Evolutionary conservation across 345 rosid species (phyloP), one percentile per base, ranked within the genome.

Genomic region (Citrus trifoliata): DNA sequence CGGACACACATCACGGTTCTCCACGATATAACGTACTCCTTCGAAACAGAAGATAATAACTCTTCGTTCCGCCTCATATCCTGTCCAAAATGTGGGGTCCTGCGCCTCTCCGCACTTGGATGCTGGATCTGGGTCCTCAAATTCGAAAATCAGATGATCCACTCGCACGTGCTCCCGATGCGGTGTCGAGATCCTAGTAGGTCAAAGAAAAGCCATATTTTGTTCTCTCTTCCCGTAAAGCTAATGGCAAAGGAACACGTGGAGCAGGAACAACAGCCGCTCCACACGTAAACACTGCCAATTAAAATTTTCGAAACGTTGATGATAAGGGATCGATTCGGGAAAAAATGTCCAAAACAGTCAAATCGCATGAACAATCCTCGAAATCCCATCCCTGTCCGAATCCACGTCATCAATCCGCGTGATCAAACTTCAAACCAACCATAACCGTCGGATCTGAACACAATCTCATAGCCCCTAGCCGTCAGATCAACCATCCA

Each of bases 321-420:
- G 22, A 21, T 30, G 78, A 75, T 48, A 66, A 35, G 72, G 79
- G 70, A 32, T 65, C 22, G 24, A 33, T 30, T 32, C 62, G 38
- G 55, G 24, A 35, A 53, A 35, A 2, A 28, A 76, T 35, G 79
- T 67, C 63, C 65, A 76, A 76, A 56, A 67, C 27, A 72, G 79
- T 76, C 72, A 76, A 67, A 55, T 56, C 66, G 0, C 1, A 1
- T 1, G 0, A 32, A 37, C 66, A 56, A 67, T 18, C 5, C 6
- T 6, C 6, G 0, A 70, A 70, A 78, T 69, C 13, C 48, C 69
- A 22, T 30, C 62, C 4, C 5, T 22, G 37, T 35, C 77, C 77
- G 14, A 0, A 64, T n/a, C 82, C 82, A 81, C 84, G 80, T 84
- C 86, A 84, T 63, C 75, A 38, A 84, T 84, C 86, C 84, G 21